Conservation (phyloP, 2,329 filamentous ascomycete species). For the Penicillium oxalicum region DNA sequence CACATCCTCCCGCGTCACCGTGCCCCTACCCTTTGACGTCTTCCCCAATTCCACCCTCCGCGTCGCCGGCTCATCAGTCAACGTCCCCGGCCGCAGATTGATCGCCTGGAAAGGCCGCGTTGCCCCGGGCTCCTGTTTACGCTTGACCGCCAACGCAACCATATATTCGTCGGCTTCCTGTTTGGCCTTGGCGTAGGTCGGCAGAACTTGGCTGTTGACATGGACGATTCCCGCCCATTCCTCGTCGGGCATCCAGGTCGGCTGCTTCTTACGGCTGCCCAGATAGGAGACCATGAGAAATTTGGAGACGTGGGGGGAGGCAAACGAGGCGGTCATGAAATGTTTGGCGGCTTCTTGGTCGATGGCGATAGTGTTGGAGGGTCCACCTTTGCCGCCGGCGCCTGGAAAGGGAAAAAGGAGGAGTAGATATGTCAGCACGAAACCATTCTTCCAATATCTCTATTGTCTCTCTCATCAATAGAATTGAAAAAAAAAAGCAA, state of each 20-base stretch:
- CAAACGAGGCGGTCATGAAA: conserved; percentile 47
- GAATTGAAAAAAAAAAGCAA: no score
- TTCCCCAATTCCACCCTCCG: conserved; percentile 47
- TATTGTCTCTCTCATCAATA: no score
- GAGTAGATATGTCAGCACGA: no score
- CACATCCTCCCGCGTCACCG: conserved; percentile 47
- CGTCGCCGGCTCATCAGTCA: conserved; percentile 45
- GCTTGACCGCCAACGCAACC: conserved; percentile 39
- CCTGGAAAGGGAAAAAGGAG: conserved; percentile 29
- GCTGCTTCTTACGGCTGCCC: conserved; percentile 43
- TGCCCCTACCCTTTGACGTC: conserved; percentile 38
- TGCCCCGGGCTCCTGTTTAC: conserved; percentile 18
- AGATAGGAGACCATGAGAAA: conserved; percentile 53
- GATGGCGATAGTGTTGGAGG: conserved; percentile 46
- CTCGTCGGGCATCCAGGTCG: conserved; percentile 48
- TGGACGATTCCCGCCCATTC: conserved; percentile 43
- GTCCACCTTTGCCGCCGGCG: conserved; percentile 51
- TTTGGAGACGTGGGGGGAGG: conserved; percentile 44
- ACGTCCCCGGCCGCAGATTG: conserved; percentile 45
- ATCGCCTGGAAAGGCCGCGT: conserved; percentile 43
- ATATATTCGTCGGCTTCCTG: conserved; percentile 52
- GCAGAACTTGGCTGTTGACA: conserved; percentile 45
- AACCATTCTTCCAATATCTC: no score
- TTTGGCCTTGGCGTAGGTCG: conserved; percentile 50
- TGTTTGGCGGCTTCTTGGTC: conserved; percentile 51